Evolutionary conservation across 2,329 filamentous ascomycete genomes (phyloP).

Genomic region (Aspergillus versicolor): DNA sequence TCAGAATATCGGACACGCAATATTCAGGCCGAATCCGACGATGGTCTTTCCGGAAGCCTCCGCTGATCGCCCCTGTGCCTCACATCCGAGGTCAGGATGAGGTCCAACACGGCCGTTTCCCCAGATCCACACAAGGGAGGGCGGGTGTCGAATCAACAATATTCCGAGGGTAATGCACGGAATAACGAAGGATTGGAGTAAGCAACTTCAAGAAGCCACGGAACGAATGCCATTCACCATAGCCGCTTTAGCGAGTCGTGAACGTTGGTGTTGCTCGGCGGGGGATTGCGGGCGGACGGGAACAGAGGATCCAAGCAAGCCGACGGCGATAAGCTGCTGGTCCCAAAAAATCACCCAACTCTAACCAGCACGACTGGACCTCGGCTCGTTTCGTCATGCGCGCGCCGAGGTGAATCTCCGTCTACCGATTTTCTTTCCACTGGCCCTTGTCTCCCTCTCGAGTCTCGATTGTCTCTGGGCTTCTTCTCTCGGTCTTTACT

Average conservation of each 20-base stretch:
- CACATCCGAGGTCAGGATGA: conserved; percentile 20
- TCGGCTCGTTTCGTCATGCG: conserved; percentile 34
- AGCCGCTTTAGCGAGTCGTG: neutral
- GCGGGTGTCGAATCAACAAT: neutral
- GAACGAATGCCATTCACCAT: neutral
- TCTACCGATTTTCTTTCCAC: conserved; percentile 14
- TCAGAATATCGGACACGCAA: conserved; percentile 5
- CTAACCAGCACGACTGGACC: conserved; percentile 24
- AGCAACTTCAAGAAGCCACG: neutral
- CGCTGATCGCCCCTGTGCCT: conserved; percentile 9
- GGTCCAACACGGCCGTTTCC: neutral
- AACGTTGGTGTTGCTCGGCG: conserved; percentile 13
- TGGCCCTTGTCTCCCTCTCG: neutral
- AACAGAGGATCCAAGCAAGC: conserved; percentile 3
- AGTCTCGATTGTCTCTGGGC: conserved; percentile 1
- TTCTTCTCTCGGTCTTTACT: conserved; percentile 6
- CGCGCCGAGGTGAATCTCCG: conserved; percentile 31
- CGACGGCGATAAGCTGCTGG: conserved; percentile 16
- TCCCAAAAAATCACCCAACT: neutral
- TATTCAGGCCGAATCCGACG: neutral
- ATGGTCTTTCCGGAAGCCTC: conserved; percentile 11
- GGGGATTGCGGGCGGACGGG: conserved; percentile 20
- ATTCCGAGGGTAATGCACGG: neutral
- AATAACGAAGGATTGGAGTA: neutral
- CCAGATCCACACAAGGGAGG: neutral